Percentiles rank a stretch among this genome's conserved stretches.
These are phyloP conservation scores for Crepidotus variabilis DNA, from an alignment of 768 basidiomycete genomes.

Conservation along the genomic window DNA sequence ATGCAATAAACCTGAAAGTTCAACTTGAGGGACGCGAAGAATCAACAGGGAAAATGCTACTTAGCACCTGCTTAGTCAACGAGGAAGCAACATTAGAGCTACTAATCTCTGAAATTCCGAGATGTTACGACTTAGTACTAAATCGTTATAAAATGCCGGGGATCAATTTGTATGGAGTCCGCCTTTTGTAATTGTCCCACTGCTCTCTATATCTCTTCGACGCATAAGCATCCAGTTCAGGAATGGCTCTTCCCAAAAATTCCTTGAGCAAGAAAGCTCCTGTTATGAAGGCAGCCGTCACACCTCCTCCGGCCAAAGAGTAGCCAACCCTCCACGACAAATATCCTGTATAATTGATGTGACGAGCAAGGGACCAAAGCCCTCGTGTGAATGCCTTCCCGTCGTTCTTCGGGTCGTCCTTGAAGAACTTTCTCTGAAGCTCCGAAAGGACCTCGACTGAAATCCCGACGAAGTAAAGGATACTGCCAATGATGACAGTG, in stretches of 20 bases:
- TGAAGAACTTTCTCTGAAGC: background rate
- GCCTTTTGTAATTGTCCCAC: background rate
- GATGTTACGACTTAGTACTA: too few relatives aligned
- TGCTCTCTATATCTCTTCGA: background rate
- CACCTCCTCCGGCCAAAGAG: background rate
- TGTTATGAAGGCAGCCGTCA: background rate
- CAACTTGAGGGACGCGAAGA: too few relatives aligned
- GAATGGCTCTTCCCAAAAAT: background rate
- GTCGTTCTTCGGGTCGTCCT: background rate
- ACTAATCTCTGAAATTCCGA: too few relatives aligned
- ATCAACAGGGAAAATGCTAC: too few relatives aligned
- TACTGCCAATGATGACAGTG: background rate
- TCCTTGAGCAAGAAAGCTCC: background rate
- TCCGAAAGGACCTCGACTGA: background rate
- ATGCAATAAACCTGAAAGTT: too few relatives aligned
- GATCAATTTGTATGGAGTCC: background rate
- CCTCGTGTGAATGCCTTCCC: background rate
- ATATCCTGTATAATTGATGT: background rate
- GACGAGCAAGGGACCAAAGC: background rate
- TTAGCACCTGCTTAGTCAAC: too few relatives aligned
- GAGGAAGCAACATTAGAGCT: too few relatives aligned
- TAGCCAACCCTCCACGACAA: background rate
- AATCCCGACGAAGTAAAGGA: background rate
- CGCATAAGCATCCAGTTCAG: background rate
- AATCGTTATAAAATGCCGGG: background rate